Percentiles rank a stretch among this genome's conserved stretches.
Conservation (phyloP, 1,284 basidiomycete species). For the Apiotrichum mycotoxinovorans region DNA sequence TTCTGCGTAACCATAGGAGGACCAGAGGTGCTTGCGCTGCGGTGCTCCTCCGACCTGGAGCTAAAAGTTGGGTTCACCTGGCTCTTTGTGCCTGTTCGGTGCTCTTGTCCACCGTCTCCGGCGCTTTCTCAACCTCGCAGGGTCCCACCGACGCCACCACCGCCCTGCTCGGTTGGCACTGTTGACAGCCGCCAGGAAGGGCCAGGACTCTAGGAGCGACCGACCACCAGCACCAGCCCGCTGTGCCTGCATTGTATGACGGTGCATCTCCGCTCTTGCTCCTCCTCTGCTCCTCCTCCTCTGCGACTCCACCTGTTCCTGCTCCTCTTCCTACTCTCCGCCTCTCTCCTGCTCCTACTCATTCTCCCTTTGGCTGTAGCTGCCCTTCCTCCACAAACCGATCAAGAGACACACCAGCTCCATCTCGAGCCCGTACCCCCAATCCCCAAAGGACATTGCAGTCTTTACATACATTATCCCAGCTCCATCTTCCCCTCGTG, state of each 20-base stretch:
- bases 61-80: not conserved
- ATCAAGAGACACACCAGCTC: not conserved
- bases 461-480: no score
- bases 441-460: no score
- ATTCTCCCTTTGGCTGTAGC: not conserved
- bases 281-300: no score
- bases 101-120: not conserved
- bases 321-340: no score
- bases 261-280: no score
- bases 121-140: not conserved
- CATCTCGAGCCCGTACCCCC: not conserved
- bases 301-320: no score
- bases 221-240: not conserved
- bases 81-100: not conserved
- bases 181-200: not conserved
- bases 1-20: no score
- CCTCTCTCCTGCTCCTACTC: not conserved
- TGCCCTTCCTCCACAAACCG: not conserved
- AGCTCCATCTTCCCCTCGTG: no score
- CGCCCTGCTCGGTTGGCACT: slow-evolving; percentile 2
- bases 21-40: no score
- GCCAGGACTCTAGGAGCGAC: not conserved
- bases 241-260: no score
- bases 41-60: no score
- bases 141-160: not conserved